Conservation (phyloP, 768 basidiomycete genomes). For the Podaxis sp. region DNA sequence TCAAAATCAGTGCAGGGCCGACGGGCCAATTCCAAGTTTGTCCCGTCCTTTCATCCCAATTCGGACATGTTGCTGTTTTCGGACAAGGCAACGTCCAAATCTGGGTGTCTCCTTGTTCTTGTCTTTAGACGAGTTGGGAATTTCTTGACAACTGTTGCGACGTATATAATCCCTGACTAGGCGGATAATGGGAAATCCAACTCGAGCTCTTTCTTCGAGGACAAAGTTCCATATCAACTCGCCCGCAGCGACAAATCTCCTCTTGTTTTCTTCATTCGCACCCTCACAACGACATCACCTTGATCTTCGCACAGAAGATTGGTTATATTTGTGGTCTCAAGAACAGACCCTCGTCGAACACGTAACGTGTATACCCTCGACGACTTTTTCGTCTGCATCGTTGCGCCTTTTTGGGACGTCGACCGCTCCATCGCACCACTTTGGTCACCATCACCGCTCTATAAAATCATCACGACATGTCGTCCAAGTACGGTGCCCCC, state of each 20-base stretch:
- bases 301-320: neutral
- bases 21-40: constrained; percentile 1
- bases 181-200: constrained; percentile 16
- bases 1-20: neutral
- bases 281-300: neutral
- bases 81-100: constrained; percentile 18
- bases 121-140: neutral
- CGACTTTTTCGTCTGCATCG: neutral
- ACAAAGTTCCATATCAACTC: neutral
- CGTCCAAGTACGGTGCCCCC: constrained; percentile 47
- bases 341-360: neutral
- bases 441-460: constrained; percentile 7
- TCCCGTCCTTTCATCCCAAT: constrained; percentile 5
- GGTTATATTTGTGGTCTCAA: neutral
- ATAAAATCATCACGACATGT: constrained; percentile 34
- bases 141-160: neutral
- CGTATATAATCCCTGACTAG: constrained; percentile 14
- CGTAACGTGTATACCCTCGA: neutral
- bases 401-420: constrained; percentile 6
- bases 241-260: neutral
- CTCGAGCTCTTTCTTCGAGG: neutral
- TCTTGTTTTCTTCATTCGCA: neutral
- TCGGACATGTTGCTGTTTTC: constrained; percentile 10
- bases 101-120: constrained; percentile 19
- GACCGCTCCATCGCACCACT: constrained; percentile 5